These are phyloP conservation scores for Meredithiella fracta DNA, from an alignment of 2,329 filamentous ascomycete genomes.

Conservation along the genomic window DNA sequence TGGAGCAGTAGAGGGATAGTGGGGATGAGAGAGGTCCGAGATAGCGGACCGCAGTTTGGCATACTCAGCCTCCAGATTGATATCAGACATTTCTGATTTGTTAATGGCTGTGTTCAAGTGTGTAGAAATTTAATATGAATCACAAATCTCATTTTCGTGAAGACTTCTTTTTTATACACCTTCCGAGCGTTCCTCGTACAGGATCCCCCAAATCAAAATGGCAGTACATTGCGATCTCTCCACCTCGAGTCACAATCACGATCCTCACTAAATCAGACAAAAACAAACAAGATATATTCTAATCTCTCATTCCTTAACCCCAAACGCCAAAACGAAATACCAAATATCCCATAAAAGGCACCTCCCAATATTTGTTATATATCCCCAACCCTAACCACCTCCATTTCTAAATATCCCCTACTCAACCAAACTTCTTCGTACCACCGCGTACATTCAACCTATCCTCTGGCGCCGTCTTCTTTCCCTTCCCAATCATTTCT, in stretches of 20 bases:
- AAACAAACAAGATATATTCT: neutral
- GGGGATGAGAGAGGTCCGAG: neutral
- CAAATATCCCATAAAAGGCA: neutral
- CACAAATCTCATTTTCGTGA: too few relatives aligned
- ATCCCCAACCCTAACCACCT: neutral
- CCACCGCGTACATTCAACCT: conserved; percentile 26
- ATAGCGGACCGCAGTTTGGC: neutral
- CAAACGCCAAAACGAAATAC: conserved; percentile 6
- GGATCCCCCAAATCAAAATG: neutral
- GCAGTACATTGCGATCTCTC: neutral
- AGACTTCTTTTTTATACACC: neutral
- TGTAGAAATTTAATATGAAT: too few relatives aligned
- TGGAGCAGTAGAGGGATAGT: neutral
- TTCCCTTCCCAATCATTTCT: conserved; percentile 41
- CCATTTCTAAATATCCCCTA: neutral
- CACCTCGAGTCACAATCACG: neutral
- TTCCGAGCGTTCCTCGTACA: neutral
- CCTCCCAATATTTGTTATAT: too few relatives aligned
- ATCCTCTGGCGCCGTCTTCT: conserved; percentile 26
- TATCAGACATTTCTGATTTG: neutral
- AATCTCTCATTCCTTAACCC: neutral
- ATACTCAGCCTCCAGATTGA: conserved; percentile 11
- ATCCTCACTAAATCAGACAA: neutral
- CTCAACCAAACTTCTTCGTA: conserved; percentile 37
- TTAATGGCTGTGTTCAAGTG: too few relatives aligned